Evolutionary conservation across 2,329 filamentous ascomycete species (phyloP), one percentile per base, ranked within the genome.

Genomic region (Colletotrichum truncatum): DNA sequence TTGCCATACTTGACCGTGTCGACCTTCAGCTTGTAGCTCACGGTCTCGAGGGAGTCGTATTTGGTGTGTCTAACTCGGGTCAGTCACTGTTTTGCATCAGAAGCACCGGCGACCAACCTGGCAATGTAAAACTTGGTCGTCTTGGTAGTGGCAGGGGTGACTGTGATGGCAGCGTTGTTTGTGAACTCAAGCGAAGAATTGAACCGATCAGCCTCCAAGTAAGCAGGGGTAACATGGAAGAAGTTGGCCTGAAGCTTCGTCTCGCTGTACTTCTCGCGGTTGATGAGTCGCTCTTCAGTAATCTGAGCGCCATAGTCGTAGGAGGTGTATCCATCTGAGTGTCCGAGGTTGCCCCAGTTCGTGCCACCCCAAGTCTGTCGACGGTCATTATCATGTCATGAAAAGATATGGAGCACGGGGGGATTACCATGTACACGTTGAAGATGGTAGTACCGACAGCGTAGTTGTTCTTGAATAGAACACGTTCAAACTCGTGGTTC

Each of bases 261-360:
- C 74, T 93, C 90, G 64, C 87, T 89, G 74, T 93, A 93, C 76
- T 93, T 93, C 73, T 92, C 89, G 4, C 90, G 84, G 41, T 82
- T 76, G 2, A 93, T 80, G 11, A 84, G 84, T 21, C 91, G 86
- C 52, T 90, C 87, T 73, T 94, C 91, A 0, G 84, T 82, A 58
- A 93, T 91, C 1, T 66, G 68, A 25, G 77, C 75, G 6, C 75
- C 81, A 66, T 84, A 85, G 63, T 85, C 82, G 63, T 84, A 83
- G 0, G 79, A 81, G 1, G 83, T 86, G 67, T 87, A 87, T 8
- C 82, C 86, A 12, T 86, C 87, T 7, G 88, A 84, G 69, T 91
- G 85, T 1, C 91, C 89, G 4, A 92, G 75, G 69, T 92, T 93
- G 1, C 91, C 91, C 91, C 91, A 93, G 73, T 94, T 94, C 0